These are phyloP conservation scores for Rhodotorula diobovata DNA, from an alignment of 768 basidiomycete species.

Conservation along the genomic window DNA sequence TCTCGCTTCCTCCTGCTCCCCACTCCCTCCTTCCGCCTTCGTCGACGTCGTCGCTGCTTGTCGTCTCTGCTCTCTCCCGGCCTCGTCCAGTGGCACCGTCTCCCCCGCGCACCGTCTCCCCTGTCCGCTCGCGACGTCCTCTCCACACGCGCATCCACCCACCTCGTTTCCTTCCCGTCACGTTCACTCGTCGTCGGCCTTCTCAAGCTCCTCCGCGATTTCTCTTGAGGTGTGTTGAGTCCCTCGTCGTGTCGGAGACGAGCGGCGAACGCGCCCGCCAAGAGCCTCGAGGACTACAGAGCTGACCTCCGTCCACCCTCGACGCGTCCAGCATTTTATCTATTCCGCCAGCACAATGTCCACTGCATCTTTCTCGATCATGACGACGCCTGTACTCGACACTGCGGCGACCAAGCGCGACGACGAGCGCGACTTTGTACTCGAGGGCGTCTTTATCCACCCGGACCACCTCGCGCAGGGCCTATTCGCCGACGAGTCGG, in stretches of 20 bases:
- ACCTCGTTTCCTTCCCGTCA: slow-evolving; percentile 1
- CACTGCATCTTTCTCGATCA: not conserved
- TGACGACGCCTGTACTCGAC: not conserved
- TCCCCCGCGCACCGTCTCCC: too few species aligned
- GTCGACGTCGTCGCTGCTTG: too few species aligned
- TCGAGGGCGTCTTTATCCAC: slow-evolving; percentile 29
- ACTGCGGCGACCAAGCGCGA: not conserved
- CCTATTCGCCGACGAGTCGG: slow-evolving; percentile 23
- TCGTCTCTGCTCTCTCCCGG: too few species aligned
- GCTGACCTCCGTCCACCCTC: not conserved
- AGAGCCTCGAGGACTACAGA: not conserved
- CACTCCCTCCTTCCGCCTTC: not conserved
- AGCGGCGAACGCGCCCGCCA: too few species aligned
- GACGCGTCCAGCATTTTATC: not conserved
- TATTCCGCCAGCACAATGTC: not conserved
- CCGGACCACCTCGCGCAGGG: slow-evolving; percentile 27
- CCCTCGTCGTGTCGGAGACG: too few species aligned
- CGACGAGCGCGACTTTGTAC: not conserved
- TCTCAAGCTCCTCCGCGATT: too few species aligned
- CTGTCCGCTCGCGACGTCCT: not conserved
- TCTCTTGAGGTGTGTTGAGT: not conserved
- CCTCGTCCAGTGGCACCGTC: too few species aligned
- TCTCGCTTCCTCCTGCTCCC: not conserved
- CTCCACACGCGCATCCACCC: slow-evolving; percentile 3
- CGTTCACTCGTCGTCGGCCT: slow-evolving; percentile 12